Base-by-base conservation (phyloP, 2,329 filamentous ascomycete genomes). In the Neofusicoccum sp. region DNA sequence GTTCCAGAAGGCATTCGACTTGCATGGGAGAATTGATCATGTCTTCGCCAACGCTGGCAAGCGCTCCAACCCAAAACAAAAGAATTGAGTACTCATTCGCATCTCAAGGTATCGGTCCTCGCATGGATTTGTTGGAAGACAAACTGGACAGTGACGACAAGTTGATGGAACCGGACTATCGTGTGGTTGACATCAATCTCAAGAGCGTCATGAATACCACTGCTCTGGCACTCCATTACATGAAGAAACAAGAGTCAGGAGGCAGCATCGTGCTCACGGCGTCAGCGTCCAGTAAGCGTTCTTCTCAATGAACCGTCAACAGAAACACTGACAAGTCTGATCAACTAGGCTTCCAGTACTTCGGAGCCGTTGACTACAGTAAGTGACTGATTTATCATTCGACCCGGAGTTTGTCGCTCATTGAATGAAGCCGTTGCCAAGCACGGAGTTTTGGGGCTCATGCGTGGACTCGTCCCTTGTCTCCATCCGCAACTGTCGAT, bases 1-100 rank as follows among this genome's bases (percentile, higher is more conserved):
- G 28, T 87, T 87, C 74, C 82, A 82, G 66, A 74, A 78, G 52
- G 74, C 83, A 1, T 75, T 80, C 62, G 73, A 79, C 43, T 64
- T 70, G 6, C 77, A 77, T 56, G 77, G 77, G 3, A 70, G 69
- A 6, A 77, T 83, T 34, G 77, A 82, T 66, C 79, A 81, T 63
- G 79, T 81, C 36, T 81, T 81, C 54, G 74, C 73, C 34, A 77
- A 77, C 48, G 74, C 74, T 1, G 74, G 68, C 68, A 48, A 3
- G 63, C 37, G 33, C 1, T 6, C 8, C 14, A 6, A 3, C 2
- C 29, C 22, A 11, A 12, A 6, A 14, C 16, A 1, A 31, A n/a
- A 45, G 1, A 2, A 7, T 7, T 6, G 29, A 56, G 6, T 43
- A 36, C 47, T n/a, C 14, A 6, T n/a, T 16, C 11, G 4, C 9